A percentile compares a stretch with the other conserved stretches of the same genome.
phyloP scores from a whole-genome alignment of 2,329 filamentous ascomycete genomes.

The Verticillium dahliae region DNA sequence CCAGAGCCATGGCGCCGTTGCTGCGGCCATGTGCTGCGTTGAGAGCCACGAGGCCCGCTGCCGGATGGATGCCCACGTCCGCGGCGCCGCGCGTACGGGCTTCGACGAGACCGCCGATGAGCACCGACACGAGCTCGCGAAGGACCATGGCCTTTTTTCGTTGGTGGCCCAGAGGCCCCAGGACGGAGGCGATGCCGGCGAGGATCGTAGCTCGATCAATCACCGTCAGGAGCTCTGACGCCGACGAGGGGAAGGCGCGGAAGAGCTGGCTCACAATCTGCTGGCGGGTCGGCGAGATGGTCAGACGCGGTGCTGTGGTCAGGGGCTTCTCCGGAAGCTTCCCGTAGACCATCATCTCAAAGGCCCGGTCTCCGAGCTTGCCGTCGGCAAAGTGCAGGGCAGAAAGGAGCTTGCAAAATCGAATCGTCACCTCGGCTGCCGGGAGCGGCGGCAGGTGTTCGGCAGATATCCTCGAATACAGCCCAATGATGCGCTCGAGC shows the following conservation, averaged over 20 bases:
- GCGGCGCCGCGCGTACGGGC: conserved; percentile 88
- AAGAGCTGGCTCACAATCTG: conserved; percentile 61
- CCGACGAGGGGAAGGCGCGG: conserved; percentile 62
- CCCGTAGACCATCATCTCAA: conserved; percentile 62
- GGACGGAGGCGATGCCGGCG: conserved; percentile 79
- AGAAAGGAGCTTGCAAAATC: conserved; percentile 65
- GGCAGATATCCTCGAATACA: conserved; percentile 65
- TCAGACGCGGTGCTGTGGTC: conserved; percentile 48
- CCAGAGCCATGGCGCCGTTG: conserved; percentile 48
- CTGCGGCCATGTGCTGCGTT: conserved; percentile 45
- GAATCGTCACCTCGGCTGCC: conserved; percentile 65
- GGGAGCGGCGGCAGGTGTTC: conserved; percentile 67
- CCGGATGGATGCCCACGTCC: conserved; percentile 93
- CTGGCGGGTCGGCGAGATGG: conserved; percentile 49
- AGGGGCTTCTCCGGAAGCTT: conserved; percentile 43
- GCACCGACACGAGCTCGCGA: conserved; percentile 73
- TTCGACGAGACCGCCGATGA: conserved; percentile 81
- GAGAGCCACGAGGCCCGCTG: conserved; percentile 73
- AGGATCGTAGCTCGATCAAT: conserved; percentile 74
- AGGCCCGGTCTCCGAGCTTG: conserved; percentile 49
- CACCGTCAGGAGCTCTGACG: conserved; percentile 61
- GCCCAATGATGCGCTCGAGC: conserved; percentile 64
- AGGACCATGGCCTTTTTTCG: conserved; percentile 89
- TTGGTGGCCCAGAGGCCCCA: conserved; percentile 71
- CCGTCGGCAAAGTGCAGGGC: conserved; percentile 61